Conservation (phyloP, 257 asterid genomes). For the Anisodus tanguticus region DNA sequence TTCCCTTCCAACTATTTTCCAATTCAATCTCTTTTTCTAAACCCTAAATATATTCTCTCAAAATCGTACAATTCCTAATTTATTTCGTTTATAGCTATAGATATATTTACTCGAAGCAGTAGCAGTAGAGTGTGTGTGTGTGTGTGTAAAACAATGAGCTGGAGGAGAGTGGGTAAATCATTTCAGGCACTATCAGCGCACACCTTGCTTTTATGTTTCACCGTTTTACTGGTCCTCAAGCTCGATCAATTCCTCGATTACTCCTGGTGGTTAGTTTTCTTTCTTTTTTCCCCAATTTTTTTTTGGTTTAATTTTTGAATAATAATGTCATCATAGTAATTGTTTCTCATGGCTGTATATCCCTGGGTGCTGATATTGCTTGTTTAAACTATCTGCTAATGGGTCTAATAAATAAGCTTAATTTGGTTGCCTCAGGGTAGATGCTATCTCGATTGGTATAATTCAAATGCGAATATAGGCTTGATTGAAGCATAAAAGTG, state of each 20-base stretch:
- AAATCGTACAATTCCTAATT: neutral
- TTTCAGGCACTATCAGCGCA: slow-evolving; percentile 86
- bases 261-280: slow-evolving; percentile 86
- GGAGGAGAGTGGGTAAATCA: slow-evolving; percentile 92
- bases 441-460: neutral
- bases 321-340: neutral
- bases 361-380: neutral
- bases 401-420: neutral
- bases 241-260: slow-evolving; percentile 64
- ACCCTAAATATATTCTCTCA: neutral
- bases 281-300: neutral
- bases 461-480: neutral
- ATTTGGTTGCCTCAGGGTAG: no score
- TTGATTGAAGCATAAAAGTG: neutral
- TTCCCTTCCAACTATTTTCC: neutral
- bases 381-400: neutral
- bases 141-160: slow-evolving; percentile 60
- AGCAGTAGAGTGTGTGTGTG: slow-evolving; percentile 1
- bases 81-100: neutral
- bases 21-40: neutral
- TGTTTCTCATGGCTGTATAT: neutral
- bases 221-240: slow-evolving; percentile 80
- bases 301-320: neutral
- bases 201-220: slow-evolving; percentile 64
- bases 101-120: neutral